Evolutionary conservation across 1,284 basidiomycete genomes (phyloP), one percentile per base, ranked within the genome.

Genomic region (Agroathelia rolfsii): DNA sequence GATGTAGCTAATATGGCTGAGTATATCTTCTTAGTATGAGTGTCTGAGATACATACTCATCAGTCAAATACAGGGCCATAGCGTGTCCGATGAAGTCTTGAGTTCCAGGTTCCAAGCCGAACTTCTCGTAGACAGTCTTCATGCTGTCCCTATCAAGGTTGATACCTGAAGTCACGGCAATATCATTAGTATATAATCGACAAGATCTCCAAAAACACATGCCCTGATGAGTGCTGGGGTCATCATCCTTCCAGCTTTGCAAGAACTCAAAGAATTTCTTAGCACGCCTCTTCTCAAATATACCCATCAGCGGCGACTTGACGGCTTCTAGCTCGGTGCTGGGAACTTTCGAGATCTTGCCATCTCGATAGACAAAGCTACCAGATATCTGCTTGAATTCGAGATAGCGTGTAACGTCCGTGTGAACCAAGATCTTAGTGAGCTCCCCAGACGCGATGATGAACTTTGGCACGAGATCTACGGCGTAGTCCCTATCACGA

Each of bases 381-480:
- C 94, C 95, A 2, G 95, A 90, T 59, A 99, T 97, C 66, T 97
- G 94, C 71, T 98, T 98, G 72, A 98, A 98, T 59, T 98, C 95
- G 53, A 99, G 83, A 65, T 99, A 99, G 41, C 93, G 82, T 21
- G 89, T 95, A 42, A 99, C 95, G 55, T 98, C 93, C 47, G 95
- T 98, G 69, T 98, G 94, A 29, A 98, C 93, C 42, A 99, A 82
- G 60, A 99, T 98, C 60, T 85, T 86, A 38, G 93, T 96, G 52
- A 99, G 81, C 61, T 97, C 94, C 40, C 95, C 95, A 16, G 90
- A 94, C 22, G 95, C 87, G 53, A 98, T 93, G 69, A 98, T 98
- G 67, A 94, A 94, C 64, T 92, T 90, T 53, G 88, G 82, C 49
- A 95, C 83, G 42, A 96, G 77, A 66, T 96, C 92, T 45, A 96